These are phyloP conservation scores for Schizonepeta tenuifolia DNA, from an alignment of 257 asterid species.

Conservation along the genomic window DNA sequence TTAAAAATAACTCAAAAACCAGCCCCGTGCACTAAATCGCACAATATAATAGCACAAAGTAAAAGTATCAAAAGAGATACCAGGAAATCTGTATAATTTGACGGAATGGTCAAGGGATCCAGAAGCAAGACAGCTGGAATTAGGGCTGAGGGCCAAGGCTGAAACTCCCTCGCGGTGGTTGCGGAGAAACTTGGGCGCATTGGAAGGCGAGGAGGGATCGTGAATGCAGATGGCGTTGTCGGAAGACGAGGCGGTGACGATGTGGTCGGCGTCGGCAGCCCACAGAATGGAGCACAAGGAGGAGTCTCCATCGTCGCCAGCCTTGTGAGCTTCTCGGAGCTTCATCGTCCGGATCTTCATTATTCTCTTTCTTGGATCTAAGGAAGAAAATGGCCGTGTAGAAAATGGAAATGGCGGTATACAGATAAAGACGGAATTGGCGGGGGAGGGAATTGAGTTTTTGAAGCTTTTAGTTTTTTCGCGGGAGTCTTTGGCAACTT, in stretches of 20 bases:
- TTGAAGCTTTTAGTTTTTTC: conserved; percentile 21
- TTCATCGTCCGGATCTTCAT: conserved; percentile 93
- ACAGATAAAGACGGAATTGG: conserved; percentile 26
- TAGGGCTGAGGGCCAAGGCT: conserved; percentile 71
- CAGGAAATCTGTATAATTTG: conserved; percentile 92
- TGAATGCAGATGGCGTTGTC: conserved; percentile 84
- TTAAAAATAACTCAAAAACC: background rate
- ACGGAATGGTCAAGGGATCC: conserved; percentile 94
- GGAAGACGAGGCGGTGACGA: conserved; percentile 81
- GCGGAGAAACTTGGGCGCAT: conserved; percentile 63
- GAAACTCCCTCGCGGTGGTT: conserved; percentile 89
- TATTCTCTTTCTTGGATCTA: conserved; percentile 20
- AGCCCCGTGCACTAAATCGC: conserved; percentile 1
- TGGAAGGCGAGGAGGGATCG: conserved; percentile 59
- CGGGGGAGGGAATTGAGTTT: conserved; percentile 18
- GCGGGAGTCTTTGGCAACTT: conserved; percentile 25
- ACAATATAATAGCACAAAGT: background rate
- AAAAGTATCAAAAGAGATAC: conserved; percentile 38
- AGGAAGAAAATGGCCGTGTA: too few species aligned
- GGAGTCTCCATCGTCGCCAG: conserved; percentile 35
- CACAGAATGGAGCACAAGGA: conserved; percentile 72
- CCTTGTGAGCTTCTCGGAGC: conserved; percentile 88
- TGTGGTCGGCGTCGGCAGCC: conserved; percentile 66
- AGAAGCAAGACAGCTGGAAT: conserved; percentile 94
- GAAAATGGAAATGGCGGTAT: conserved; percentile 26